Evolutionary conservation across 2,329 filamentous ascomycete genomes (phyloP).

Genomic region (Aspergillus hiratsukae): DNA sequence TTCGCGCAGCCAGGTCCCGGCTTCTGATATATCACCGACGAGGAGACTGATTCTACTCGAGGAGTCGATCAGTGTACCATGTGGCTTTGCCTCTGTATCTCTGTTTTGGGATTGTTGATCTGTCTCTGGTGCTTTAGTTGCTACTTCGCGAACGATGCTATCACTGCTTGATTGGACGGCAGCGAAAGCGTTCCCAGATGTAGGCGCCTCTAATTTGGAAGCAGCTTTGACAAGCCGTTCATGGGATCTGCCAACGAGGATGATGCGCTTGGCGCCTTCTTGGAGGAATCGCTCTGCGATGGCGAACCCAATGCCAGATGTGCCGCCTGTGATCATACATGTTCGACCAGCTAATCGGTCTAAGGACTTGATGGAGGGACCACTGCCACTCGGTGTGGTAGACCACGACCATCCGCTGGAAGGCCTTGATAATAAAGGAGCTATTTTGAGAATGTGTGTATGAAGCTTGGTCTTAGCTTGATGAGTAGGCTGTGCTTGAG

Average conservation of each 20-base stretch:
- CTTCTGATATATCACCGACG: conserved; percentile 36
- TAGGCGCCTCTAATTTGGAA: conserved; percentile 15
- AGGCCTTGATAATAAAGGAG: not conserved
- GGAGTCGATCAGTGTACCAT: conserved; percentile 6
- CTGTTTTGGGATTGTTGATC: conserved; percentile 4
- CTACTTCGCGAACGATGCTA: conserved; percentile 8
- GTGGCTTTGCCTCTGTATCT: not conserved
- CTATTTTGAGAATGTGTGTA: not conserved
- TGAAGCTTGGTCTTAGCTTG: not conserved
- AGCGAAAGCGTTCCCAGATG: not conserved
- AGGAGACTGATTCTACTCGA: conserved; percentile 25
- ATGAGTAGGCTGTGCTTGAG: not conserved
- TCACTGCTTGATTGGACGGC: not conserved
- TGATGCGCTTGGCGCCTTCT: conserved; percentile 54
- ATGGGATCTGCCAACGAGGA: conserved; percentile 58
- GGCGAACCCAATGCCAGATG: conserved; percentile 64
- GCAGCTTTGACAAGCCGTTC: conserved; percentile 42
- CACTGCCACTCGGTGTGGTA: conserved; percentile 1
- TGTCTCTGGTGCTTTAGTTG: conserved; percentile 16
- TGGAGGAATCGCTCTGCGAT: conserved; percentile 63
- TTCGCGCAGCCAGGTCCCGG: conserved; percentile 30
- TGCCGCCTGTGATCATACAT: conserved; percentile 63
- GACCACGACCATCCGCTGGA: conserved; percentile 3
- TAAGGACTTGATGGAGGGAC: conserved; percentile 10
- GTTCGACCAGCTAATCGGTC: conserved; percentile 31